Percentiles rank a stretch among this genome's conserved stretches.
Evolutionary conservation across 306 rosid genomes (phyloP).

Genomic region (Trichosanthes cucumerina): DNA sequence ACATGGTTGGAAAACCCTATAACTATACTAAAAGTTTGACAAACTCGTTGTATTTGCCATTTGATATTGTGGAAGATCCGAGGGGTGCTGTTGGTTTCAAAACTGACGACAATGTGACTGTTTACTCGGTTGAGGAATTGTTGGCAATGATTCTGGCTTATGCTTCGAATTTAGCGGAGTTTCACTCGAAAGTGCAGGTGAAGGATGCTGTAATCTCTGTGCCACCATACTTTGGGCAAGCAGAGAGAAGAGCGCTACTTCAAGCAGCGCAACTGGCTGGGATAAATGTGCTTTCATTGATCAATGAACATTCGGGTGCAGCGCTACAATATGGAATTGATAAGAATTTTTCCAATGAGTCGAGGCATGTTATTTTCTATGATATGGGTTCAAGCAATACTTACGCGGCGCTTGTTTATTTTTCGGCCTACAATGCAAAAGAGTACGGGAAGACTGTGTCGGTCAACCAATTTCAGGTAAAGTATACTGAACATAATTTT

Average conservation of each 20-base stretch:
- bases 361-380: slow-evolving; percentile 78
- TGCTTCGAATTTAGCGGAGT: slow-evolving; percentile 60
- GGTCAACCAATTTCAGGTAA: slow-evolving; percentile 90
- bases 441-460: slow-evolving; percentile 73
- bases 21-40: slow-evolving; percentile 27
- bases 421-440: slow-evolving; percentile 63
- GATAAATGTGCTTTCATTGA: slow-evolving; percentile 67
- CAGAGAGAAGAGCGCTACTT: slow-evolving; percentile 67
- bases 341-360: slow-evolving; percentile 76
- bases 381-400: slow-evolving; percentile 96
- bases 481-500: not conserved
- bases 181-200: slow-evolving; percentile 70
- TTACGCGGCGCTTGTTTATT: slow-evolving; percentile 78
- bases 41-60: slow-evolving; percentile 72
- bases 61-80: slow-evolving; percentile 46
- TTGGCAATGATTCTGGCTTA: slow-evolving; percentile 73
- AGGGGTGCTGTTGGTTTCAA: slow-evolving; percentile 49
- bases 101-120: slow-evolving; percentile 33
- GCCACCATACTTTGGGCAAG: slow-evolving; percentile 93
- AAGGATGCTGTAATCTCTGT: slow-evolving; percentile 80
- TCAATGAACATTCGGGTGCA: slow-evolving; percentile 91
- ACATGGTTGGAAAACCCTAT: slow-evolving; percentile 68
- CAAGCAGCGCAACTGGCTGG: slow-evolving; percentile 83
- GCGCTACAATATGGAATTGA: slow-evolving; percentile 96
- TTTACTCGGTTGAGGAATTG: slow-evolving; percentile 65